Conservation (phyloP, 1,284 basidiomycete species). For the Sporisorium exsertum region DNA sequence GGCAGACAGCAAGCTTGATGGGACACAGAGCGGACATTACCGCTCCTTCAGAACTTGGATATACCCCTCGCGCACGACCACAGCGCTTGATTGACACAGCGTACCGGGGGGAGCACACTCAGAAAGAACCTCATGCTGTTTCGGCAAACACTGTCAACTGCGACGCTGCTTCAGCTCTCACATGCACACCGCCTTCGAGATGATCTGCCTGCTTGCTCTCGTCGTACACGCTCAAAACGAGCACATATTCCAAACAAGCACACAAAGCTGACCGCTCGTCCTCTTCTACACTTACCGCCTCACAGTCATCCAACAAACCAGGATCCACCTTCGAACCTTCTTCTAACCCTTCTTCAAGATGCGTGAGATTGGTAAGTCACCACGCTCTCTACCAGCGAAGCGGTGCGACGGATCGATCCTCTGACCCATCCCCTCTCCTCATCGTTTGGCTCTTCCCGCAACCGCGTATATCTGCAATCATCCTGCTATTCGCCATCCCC, state of each 20-base stretch:
- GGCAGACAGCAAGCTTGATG: not conserved
- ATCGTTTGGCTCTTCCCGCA: not conserved
- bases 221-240: not conserved
- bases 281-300: not conserved
- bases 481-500: not conserved
- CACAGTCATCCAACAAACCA: constrained; percentile 26
- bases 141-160: not conserved
- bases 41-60: not conserved
- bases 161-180: not conserved
- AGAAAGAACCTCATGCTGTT: not conserved
- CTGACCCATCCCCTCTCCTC: constrained; percentile 7
- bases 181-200: not conserved
- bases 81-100: not conserved
- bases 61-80: not conserved
- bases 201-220: not conserved
- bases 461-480: not conserved
- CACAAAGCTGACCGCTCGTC: constrained; percentile 4
- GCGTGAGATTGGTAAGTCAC: constrained; percentile 55
- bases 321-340: constrained; percentile 21
- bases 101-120: not conserved
- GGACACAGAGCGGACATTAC: not conserved
- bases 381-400: not conserved
- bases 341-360: constrained; percentile 46
- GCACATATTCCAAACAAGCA: not conserved
- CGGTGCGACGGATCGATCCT: not conserved